Conservation (phyloP, 148 eudicot genomes). For the Rhododendron ovatum region DNA sequence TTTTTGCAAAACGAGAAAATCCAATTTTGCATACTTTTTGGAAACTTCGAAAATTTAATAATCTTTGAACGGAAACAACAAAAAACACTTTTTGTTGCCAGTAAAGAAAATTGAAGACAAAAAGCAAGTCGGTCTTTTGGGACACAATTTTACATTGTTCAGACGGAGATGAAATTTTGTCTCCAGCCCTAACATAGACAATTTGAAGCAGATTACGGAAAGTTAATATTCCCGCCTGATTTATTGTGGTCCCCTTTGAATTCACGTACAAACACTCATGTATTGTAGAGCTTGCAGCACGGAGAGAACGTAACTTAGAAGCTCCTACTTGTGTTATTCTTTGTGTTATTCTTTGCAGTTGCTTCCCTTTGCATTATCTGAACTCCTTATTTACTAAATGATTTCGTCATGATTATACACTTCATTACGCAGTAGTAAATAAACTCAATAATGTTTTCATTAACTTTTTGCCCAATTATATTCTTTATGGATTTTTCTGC, state of each 20-base stretch:
- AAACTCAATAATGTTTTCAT: background rate
- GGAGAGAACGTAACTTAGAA: background rate
- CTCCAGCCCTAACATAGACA: background rate
- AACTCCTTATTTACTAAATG: background rate
- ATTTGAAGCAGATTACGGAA: background rate
- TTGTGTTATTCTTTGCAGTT: background rate
- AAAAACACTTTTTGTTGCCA: background rate
- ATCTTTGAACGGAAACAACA: background rate
- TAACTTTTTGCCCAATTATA: background rate
- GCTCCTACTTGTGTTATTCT: background rate
- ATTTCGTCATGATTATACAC: background rate
- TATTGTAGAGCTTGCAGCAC: background rate
- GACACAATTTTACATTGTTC: background rate
- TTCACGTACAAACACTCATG: background rate
- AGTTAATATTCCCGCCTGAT: background rate
- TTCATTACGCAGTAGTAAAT: too few relatives aligned
- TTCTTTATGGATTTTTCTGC: constrained; percentile 7
- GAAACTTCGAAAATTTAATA: background rate
- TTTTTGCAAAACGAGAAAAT: background rate
- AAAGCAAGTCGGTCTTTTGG: background rate
- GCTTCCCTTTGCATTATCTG: background rate
- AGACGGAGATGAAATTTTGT: background rate
- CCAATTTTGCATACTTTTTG: background rate
- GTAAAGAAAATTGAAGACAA: background rate
- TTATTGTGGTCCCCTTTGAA: background rate